Percentiles rank a stretch among this genome's conserved stretches.
These are phyloP conservation scores for Lentinula raphanica DNA, from an alignment of 768 basidiomycete species.

Conservation along the genomic window DNA sequence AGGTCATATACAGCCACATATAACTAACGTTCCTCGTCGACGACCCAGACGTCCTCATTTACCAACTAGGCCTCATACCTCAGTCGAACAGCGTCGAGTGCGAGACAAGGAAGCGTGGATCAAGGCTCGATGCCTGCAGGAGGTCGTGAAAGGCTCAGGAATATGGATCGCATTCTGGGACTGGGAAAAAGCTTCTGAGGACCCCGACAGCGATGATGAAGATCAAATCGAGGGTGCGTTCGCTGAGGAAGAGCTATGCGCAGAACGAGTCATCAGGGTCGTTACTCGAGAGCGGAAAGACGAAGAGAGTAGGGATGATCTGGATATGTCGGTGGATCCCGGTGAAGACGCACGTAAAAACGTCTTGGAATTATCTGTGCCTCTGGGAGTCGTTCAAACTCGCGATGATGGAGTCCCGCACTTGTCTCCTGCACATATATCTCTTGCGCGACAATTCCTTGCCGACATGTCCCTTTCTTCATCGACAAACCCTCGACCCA, in stretches of 20 bases:
- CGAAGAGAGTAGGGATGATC: not conserved
- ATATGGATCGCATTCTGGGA: conserved; percentile 1
- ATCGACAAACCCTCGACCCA: not conserved
- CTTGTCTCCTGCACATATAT: not conserved
- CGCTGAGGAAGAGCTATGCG: not conserved
- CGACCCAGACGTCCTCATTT: not conserved
- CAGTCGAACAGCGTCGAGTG: not conserved
- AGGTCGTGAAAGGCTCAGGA: not conserved
- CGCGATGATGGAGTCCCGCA: not conserved
- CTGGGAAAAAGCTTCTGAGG: not conserved
- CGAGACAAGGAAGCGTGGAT: not conserved
- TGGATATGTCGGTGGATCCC: not conserved
- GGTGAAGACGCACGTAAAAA: not conserved
- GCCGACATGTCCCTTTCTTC: not conserved
- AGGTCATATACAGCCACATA: conserved; percentile 2
- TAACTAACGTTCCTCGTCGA: not conserved
- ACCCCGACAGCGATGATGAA: not conserved
- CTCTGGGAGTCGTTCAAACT: not conserved
- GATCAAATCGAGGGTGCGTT: not conserved
- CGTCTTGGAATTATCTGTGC: not conserved
- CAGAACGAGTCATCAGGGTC: not conserved
- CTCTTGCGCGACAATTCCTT: not conserved
- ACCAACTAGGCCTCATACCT: not conserved
- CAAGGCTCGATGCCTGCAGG: not conserved
- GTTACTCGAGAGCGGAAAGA: not conserved